Base-by-base conservation (phyloP, 106 monocot species). In the Agapanthus africanus region DNA sequence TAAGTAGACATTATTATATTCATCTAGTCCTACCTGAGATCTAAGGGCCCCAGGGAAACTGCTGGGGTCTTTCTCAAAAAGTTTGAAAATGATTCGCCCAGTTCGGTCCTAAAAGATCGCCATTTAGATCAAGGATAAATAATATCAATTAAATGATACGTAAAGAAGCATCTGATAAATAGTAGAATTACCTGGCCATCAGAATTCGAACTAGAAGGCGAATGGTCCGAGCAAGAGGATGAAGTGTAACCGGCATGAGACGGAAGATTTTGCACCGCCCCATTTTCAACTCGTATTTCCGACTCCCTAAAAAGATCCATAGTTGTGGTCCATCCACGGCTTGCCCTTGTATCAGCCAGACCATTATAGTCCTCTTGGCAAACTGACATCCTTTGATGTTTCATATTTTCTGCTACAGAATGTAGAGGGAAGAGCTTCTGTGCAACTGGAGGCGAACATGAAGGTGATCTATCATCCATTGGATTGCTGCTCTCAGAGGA, bases 401-500 rank as follows among this genome's bases (percentile, higher is more conserved):
- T 84, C 36, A 33, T 61, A 61, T 35, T 36, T 36, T n/a, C 61
- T 61, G 61, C 16, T n/a, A 6, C 35, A n/a, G 61, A 61, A 61
- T 61, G 61, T 21, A 35, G 36, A 6, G 61, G 61, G 61, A 61
- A 61, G 35, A 61, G 35, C 61, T 36, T 61, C 42, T 75, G 76
- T 11, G 76, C 80, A 38, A 80, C 71, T 69, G 91, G 94, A 47
- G 94, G 91, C 28, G 97, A 97, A 16, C 79, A 88, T 18, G 89
- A 89, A 65, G 97, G 91, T 21, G 91, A 97, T 66, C 80, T 80
- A 40, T 88, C 91, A 11, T 92, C 91, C 66, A 92, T 82, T 4
- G 87, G 91, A 46, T 92, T 97, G 64, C 91, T 92, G 63, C 88
- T 88, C 52, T 95, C 95, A 26, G 95, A 88, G 25, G 91, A 95